Evolutionary conservation across 2,329 filamentous ascomycete genomes (phyloP), one percentile per base, ranked within the genome.

Genomic region (Aspergillus costaricaensis): DNA sequence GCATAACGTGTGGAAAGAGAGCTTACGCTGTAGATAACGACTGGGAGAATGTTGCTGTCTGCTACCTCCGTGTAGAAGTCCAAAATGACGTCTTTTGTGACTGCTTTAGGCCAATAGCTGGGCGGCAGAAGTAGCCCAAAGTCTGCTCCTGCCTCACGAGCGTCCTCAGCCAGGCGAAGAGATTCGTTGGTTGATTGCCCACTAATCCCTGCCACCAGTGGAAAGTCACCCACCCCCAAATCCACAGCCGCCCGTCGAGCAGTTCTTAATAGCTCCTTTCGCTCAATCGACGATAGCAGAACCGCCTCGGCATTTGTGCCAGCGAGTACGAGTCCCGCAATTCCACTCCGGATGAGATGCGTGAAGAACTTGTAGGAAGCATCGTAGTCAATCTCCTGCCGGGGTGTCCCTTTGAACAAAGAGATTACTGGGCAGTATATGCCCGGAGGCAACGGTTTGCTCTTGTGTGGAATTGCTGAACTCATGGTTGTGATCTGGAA

Each of bases 401-500:
- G 57, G 0, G 74, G 62, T 9, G 74, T 75, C 50, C 75, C 65
- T 56, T 80, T 77, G 70, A 81, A 83, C 2, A 82, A 66, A 0
- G 81, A 81, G 25, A 82, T 72, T 2, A 82, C 79, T 0, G 81
- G 81, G 30, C 78, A 80, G 65, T 80, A 82, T 21, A 82, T 76
- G 14, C 81, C 80, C 0, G 68, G 68, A 0, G 80, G 80, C 2
- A 82, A 70, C 4, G 74, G 73, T 49, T 69, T 73, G 2, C 72
- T 66, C 62, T 81, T 82, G 10, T 68, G 27, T 12, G 74, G 66
- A 30, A 77, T 73, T 1, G 58, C 72, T 23, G 70, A 72, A 51
- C 61, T 59, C 68, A 71, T 70, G 50, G 27, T 21, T 15, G 12
- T 54, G 4, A 38, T 21, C n/a, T 9, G 27, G 12, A 12, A 19